A percentile compares a stretch with the other conserved stretches of the same genome.
Evolutionary conservation across 352 stramenopile species (phyloP).

Genomic region (Phytophthora aleatoria): DNA sequence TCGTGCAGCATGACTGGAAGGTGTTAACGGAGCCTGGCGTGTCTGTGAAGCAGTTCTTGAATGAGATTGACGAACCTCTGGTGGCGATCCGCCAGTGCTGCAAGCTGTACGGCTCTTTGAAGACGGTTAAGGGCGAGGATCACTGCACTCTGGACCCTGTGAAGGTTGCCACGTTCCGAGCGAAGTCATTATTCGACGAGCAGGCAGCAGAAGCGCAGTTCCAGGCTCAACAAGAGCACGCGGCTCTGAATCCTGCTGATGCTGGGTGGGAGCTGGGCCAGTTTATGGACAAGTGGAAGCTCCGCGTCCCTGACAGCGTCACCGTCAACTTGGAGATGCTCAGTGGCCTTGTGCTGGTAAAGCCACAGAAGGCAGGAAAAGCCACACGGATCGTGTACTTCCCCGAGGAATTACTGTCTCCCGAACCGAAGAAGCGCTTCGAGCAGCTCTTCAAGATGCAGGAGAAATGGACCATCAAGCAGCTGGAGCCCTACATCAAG

Average conservation of each 20-base stretch:
- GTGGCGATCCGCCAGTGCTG: constrained; percentile 76
- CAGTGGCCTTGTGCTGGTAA: constrained; percentile 60
- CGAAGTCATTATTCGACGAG: constrained; percentile 77
- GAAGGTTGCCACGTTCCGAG: constrained; percentile 78
- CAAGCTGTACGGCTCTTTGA: constrained; percentile 58
- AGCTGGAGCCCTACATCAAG: constrained; percentile 86
- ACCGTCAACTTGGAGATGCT: constrained; percentile 70
- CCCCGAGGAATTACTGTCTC: constrained; percentile 61
- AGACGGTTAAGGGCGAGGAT: constrained; percentile 25
- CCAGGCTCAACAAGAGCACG: constrained; percentile 38
- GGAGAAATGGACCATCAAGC: constrained; percentile 82
- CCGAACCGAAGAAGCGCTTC: constrained; percentile 79
- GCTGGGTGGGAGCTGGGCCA: constrained; percentile 57
- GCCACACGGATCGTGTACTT: constrained; percentile 66
- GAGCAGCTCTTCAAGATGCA: constrained; percentile 78
- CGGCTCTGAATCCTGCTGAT: constrained; percentile 27
- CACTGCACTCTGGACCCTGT: constrained; percentile 53
- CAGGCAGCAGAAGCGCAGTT: constrained; percentile 43
- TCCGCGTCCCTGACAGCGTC: constrained; percentile 73
- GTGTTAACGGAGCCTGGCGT: constrained; percentile 49
- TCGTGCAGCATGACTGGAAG: constrained; percentile 78
- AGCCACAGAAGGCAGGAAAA: constrained; percentile 45
- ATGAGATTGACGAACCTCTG: constrained; percentile 42
- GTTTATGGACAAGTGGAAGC: constrained; percentile 87
- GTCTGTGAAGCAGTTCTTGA: constrained; percentile 46